phyloP scores from a whole-genome alignment of 2,329 filamentous ascomycete species.

The Fusarium sp. region DNA sequence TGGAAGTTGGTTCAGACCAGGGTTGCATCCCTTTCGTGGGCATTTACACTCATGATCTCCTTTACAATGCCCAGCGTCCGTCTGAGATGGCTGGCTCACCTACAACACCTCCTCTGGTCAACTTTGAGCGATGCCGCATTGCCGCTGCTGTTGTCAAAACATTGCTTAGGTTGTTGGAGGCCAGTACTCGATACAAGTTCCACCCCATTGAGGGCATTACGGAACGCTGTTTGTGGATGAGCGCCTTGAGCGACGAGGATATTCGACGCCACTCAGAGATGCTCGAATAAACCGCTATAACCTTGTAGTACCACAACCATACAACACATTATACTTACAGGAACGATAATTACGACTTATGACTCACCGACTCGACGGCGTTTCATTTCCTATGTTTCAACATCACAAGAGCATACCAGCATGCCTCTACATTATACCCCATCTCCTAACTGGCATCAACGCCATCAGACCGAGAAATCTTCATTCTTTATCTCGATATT shows the following conservation, averaged over 20 bases:
- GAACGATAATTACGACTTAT: constrained; percentile 38
- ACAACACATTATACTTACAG: constrained; percentile 14
- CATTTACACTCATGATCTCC: constrained; percentile 84
- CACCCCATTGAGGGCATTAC: constrained; percentile 81
- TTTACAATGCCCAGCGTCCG: constrained; percentile 84
- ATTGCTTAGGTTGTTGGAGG: constrained; percentile 80
- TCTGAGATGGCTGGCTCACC: constrained; percentile 78
- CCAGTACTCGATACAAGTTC: constrained; percentile 80
- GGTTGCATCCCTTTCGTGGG: constrained; percentile 89
- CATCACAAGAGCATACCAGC: constrained; percentile 39
- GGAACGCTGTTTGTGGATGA: constrained; percentile 87
- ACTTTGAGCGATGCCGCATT: constrained; percentile 85
- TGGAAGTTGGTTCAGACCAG: constrained; percentile 76
- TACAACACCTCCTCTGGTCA: constrained; percentile 76
- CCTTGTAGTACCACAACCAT: neutral
- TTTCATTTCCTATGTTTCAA: constrained; percentile 38
- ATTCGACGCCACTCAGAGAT: constrained; percentile 69
- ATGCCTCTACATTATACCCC: constrained; percentile 36
- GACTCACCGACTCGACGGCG: constrained; percentile 39
- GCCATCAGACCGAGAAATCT: constrained; percentile 1
- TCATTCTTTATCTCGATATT: constrained; percentile 11
- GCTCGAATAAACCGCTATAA: constrained; percentile 55
- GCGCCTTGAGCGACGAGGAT: constrained; percentile 80
- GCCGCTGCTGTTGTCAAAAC: constrained; percentile 84
- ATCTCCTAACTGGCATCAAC: constrained; percentile 19